Base-by-base conservation (phyloP, 2,329 filamentous ascomycete genomes). In the Cladorrhinum sp. region DNA sequence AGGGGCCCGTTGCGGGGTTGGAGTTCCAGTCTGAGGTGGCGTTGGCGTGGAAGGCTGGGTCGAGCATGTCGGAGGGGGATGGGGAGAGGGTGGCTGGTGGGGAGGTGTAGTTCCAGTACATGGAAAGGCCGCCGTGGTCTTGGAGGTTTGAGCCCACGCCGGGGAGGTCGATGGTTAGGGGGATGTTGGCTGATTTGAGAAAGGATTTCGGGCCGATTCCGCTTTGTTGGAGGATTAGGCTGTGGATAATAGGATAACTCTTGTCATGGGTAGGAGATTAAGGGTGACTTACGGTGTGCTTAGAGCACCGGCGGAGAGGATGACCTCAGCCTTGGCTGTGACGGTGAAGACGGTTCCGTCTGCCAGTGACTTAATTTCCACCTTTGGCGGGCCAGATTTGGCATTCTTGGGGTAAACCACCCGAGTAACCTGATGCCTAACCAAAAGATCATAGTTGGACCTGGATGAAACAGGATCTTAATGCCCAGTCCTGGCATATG, bases 121-220 rank as follows among this genome's bases (percentile, higher is more conserved):
- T 68, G 18, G 33, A 67, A 20, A 30, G 71, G 62, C 26, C 69
- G 12, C 71, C 66, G 58, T 76, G 74, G 58, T 76, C 74, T 49
- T 76, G 73, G 20, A 75, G 69, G 60, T 76, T 76, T 18, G 76
- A 79, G 6, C 86, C 86, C 12, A 89, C 85, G 53, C 84, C 86
- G 0, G 84, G 85, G 0, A 85, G 76, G 64, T 88, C 79, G 1
- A 77, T 73, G 55, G 84, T 68, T 1, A 85, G 74, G 0, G 77
- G 71, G 58, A 87, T 85, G 4, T 75, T 73, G 62, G 80, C 70
- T n/a, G 65, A 63, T 21, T 65, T 58, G 18, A 77, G 69, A 36
- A 77, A 69, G 0, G 64, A 61, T 4, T 66, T 65, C 0, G 72
- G 66, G 1, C 78, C 77, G 26, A 79, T 74, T 0, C 77, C 77